phyloP scores from a whole-genome alignment of 495 filamentous ascomycete genomes.

The Chaetomium cochliodes region DNA sequence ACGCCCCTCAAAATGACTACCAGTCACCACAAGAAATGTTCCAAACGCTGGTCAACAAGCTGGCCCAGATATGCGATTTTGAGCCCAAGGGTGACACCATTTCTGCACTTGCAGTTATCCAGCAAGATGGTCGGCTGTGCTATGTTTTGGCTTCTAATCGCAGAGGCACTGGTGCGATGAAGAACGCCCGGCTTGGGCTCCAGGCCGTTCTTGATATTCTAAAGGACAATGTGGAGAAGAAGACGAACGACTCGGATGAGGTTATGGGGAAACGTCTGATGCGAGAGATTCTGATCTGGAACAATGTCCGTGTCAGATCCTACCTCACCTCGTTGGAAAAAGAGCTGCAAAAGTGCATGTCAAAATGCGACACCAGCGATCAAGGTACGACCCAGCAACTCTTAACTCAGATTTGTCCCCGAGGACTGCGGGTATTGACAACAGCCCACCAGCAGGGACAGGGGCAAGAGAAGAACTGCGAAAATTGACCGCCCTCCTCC shows the following conservation, averaged over 20 bases:
- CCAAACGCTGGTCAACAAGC: conserved; percentile 30
- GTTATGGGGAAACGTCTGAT: conserved; percentile 9
- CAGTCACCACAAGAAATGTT: conserved; percentile 25
- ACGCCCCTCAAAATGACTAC: conserved; percentile 14
- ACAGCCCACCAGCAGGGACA: neutral
- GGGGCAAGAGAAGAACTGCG: conserved; percentile 3
- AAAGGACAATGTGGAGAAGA: conserved; percentile 14
- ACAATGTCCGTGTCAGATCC: conserved; percentile 17
- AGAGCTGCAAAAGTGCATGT: conserved; percentile 12
- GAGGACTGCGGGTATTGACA: no score
- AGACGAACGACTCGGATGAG: conserved; percentile 3
- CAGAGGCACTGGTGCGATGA: neutral
- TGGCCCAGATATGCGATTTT: conserved; percentile 29
- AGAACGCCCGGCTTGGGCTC: conserved; percentile 8
- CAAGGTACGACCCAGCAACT: neutral
- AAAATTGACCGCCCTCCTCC: neutral
- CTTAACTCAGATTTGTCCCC: no score
- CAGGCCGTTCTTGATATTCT: conserved; percentile 15
- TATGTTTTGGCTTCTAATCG: conserved; percentile 21
- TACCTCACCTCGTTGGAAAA: conserved; percentile 12
- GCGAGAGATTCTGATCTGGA: conserved; percentile 7
- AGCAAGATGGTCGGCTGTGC: neutral
- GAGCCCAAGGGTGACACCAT: conserved; percentile 19
- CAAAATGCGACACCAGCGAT: conserved; percentile 9
- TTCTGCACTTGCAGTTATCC: conserved; percentile 8